Percentiles rank a stretch among this genome's conserved stretches.
Conservation (phyloP, 2,329 filamentous ascomycete genomes). For the Coniochaeta prunicola region DNA sequence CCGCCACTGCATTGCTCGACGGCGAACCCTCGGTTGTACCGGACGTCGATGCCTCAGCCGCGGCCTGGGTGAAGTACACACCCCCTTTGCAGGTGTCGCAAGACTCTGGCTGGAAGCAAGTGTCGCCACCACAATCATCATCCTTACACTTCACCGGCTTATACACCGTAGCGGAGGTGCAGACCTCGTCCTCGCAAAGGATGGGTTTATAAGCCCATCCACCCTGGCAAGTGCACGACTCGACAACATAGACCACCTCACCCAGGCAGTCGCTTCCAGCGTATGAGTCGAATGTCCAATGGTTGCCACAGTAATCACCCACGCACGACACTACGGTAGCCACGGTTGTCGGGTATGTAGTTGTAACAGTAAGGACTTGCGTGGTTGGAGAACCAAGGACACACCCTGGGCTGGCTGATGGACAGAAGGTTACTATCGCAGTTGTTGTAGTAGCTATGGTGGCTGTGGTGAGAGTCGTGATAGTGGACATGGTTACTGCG, state of each 20-base stretch:
- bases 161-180: neutral
- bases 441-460: neutral
- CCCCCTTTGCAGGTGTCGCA: slow-evolving; percentile 1
- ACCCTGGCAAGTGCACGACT: neutral
- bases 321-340: neutral
- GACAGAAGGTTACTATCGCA: neutral
- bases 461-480: neutral
- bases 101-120: neutral
- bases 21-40: no score
- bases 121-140: neutral
- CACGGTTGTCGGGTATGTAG: neutral
- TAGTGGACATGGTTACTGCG: neutral
- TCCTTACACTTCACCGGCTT: neutral
- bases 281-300: neutral
- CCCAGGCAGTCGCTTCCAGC: neutral
- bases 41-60: no score
- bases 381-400: neutral
- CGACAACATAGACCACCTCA: neutral
- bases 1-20: no score
- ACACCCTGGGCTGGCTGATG: neutral
- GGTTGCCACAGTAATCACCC: neutral
- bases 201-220: neutral
- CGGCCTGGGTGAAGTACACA: no score
- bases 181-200: neutral
- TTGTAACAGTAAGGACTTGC: neutral